These are phyloP conservation scores for Exophiala sp. DNA, from an alignment of 2,329 filamentous ascomycete genomes.

Conservation along the genomic window DNA sequence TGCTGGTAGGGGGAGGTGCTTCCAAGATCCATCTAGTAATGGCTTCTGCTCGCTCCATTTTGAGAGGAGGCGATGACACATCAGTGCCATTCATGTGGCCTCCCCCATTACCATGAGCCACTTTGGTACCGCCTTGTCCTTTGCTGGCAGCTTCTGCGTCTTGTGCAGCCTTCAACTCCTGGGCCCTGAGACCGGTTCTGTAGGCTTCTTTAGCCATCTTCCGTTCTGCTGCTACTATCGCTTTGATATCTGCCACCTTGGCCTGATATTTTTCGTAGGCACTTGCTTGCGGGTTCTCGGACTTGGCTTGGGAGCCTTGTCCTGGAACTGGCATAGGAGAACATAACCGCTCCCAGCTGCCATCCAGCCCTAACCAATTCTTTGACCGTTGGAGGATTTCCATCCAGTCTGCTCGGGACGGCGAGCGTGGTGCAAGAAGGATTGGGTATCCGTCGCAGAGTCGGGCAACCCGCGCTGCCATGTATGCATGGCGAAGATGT, in stretches of 20 bases:
- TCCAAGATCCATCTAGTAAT: slow-evolving; percentile 65
- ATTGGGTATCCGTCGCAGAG: slow-evolving; percentile 74
- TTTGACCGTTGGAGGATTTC: slow-evolving; percentile 62
- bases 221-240: slow-evolving; percentile 61
- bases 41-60: slow-evolving; percentile 62
- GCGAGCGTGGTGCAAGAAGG: slow-evolving; percentile 65
- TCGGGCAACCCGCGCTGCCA: slow-evolving; percentile 68
- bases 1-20: slow-evolving; percentile 40
- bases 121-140: slow-evolving; percentile 20
- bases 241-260: slow-evolving; percentile 60
- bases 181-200: slow-evolving; percentile 56
- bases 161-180: slow-evolving; percentile 52
- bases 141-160: slow-evolving; percentile 42
- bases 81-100: slow-evolving; percentile 23
- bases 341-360: slow-evolving; percentile 67
- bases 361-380: slow-evolving; percentile 62
- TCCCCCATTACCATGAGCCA: background rate
- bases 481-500: slow-evolving; percentile 71
- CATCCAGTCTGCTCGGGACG: slow-evolving; percentile 72
- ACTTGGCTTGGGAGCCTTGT: background rate
- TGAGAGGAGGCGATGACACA: slow-evolving; percentile 48
- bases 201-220: slow-evolving; percentile 63
- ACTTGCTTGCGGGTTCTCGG: slow-evolving; percentile 34
- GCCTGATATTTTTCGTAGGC: slow-evolving; percentile 54
- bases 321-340: slow-evolving; percentile 51